These are phyloP conservation scores for Epichloe sp. DNA, from an alignment of 2,329 filamentous ascomycete species.

Conservation along the genomic window DNA sequence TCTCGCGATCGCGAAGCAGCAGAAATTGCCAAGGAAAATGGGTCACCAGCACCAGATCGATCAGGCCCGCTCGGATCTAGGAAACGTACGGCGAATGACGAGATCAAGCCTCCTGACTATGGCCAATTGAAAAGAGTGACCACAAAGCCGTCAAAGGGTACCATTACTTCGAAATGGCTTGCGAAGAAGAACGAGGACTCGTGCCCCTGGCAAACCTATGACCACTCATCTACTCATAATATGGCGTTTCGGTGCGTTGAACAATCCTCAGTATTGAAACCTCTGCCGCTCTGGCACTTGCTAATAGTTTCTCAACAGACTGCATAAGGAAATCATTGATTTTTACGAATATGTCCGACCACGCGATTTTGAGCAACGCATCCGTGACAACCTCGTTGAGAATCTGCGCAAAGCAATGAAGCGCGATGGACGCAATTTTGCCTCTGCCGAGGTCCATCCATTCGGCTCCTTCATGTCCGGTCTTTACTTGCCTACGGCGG, in stretches of 20 bases:
- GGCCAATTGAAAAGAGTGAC: slow-evolving; percentile 36
- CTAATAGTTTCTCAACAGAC: slow-evolving; percentile 28
- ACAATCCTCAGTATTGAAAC: neutral
- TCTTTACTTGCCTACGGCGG: slow-evolving; percentile 56
- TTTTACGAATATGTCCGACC: slow-evolving; percentile 82
- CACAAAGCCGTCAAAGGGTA: slow-evolving; percentile 36
- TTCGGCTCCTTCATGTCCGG: slow-evolving; percentile 95
- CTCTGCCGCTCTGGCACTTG: neutral
- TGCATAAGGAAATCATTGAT: slow-evolving; percentile 82
- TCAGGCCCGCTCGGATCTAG: slow-evolving; percentile 44
- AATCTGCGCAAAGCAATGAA: slow-evolving; percentile 51
- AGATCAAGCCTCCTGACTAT: slow-evolving; percentile 46
- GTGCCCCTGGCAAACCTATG: slow-evolving; percentile 49
- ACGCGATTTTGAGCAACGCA: slow-evolving; percentile 58
- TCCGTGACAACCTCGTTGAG: slow-evolving; percentile 60
- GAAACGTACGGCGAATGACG: slow-evolving; percentile 63
- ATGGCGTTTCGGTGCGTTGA: slow-evolving; percentile 43
- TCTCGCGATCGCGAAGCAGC: neutral
- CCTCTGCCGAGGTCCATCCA: slow-evolving; percentile 50
- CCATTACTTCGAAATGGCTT: slow-evolving; percentile 40
- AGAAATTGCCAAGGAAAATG: slow-evolving; percentile 9
- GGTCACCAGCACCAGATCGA: slow-evolving; percentile 14
- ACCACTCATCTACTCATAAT: slow-evolving; percentile 40
- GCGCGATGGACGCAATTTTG: slow-evolving; percentile 33
- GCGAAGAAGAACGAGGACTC: slow-evolving; percentile 26